Base-by-base conservation (phyloP, 2,329 filamentous ascomycete species). In the Penicillium sp. region DNA sequence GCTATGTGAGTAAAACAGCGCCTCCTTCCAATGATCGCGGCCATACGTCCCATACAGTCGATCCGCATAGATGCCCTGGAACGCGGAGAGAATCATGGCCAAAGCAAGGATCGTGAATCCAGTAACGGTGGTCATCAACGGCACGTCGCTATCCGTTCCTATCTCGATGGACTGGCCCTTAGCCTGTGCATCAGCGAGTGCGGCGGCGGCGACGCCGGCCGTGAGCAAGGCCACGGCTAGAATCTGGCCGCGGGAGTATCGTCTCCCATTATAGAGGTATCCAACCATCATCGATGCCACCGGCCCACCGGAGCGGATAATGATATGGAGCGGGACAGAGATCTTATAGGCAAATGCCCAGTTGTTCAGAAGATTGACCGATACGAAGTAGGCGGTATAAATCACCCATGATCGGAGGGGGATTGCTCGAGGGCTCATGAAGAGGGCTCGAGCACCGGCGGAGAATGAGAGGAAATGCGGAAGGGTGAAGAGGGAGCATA, bases 311-410 rank as follows among this genome's bases (percentile, higher is more conserved):
- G 93, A 97, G 55, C 95, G 87, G 34, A 99, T 82, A 66, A 99
- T 98, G 69, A 99, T 99, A 73, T 99, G 95, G 51, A 99, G 88
- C 1, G 95, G 95, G 0, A 99, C 92, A 6, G 92, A 96, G 58
- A 99, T 98, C 68, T 92, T 88, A 79, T 97, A 99, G 63, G 92
- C 93, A 76, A 99, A 99, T 6, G 94, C 95, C 82, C 94, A 94
- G 71, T 99, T 99, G 79, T 99, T 99, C 72, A 99, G 80, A 59
- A 98, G 87, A 70, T 98, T 99, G 78, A 99, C 95, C 63, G 86
- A 85, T 75, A 96, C 95, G 78, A 98, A 98, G 67, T 97, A 85
- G 4, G 90, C 81, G 43, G 96, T 96, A 73, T 96, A 97, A 70
- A 94, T 82, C 52, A 91, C 73, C 93, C 95, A 98, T 73, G 91